phyloP scores from a whole-genome alignment of 2,329 filamentous ascomycete species.

The Xylariaceae sp. region DNA sequence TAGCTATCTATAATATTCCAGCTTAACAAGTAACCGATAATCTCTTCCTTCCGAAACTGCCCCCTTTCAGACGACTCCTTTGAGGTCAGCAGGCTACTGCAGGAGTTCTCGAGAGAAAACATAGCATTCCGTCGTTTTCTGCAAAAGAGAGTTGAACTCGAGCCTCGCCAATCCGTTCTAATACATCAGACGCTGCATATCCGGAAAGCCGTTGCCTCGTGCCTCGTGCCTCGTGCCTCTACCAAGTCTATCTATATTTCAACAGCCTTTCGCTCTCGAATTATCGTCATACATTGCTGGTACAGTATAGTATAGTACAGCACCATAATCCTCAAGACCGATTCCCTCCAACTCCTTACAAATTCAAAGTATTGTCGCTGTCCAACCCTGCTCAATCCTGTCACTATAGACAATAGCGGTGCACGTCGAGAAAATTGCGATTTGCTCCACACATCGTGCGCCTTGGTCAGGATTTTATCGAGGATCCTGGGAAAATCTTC shows the following conservation, averaged over 20 bases:
- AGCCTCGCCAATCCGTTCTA: slow-evolving; percentile 23
- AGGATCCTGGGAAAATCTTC: slow-evolving; percentile 37
- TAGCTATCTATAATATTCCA: slow-evolving; percentile 37
- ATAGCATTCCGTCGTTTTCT: slow-evolving; percentile 42
- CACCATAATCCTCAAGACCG: not conserved
- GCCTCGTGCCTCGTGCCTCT: slow-evolving; percentile 4
- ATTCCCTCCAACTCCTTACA: no score
- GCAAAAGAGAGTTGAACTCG: slow-evolving; percentile 32
- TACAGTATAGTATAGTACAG: not conserved
- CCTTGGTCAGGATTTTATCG: slow-evolving; percentile 30
- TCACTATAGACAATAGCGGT: not conserved
- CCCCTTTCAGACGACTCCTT: slow-evolving; percentile 57
- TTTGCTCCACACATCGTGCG: slow-evolving; percentile 1
- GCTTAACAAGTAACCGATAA: slow-evolving; percentile 34
- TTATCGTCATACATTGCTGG: not conserved
- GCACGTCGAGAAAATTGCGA: not conserved
- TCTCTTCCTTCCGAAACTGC: slow-evolving; percentile 32
- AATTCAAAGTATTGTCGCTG: no score
- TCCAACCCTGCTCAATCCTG: no score
- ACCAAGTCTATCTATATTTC: slow-evolving; percentile 7
- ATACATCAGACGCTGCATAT: slow-evolving; percentile 11
- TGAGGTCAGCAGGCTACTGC: slow-evolving; percentile 84
- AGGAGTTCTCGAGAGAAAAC: slow-evolving; percentile 57
- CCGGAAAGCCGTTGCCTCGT: slow-evolving; percentile 8
- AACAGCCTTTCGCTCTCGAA: slow-evolving; percentile 3